Percentiles rank a stretch among this genome's conserved stretches.
Conservation (phyloP, 495 filamentous ascomycete genomes). For the Aspergillus bertholletiae region DNA sequence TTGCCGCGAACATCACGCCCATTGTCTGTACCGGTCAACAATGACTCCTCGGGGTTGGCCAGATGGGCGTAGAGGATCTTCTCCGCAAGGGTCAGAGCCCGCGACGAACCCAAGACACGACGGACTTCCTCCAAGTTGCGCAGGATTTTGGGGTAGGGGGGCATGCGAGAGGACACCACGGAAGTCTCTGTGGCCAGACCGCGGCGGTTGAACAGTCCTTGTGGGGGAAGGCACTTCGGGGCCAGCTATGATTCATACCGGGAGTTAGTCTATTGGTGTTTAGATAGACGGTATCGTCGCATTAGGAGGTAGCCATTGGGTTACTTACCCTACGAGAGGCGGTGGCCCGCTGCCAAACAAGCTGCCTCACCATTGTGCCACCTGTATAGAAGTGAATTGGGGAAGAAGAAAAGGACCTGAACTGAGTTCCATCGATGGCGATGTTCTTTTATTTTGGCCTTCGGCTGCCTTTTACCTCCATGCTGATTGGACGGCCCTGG, state of each 20-base stretch:
- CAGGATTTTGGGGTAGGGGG: constrained; percentile 62
- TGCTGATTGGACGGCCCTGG: constrained; percentile 15
- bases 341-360: constrained; percentile 30
- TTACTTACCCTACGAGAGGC: constrained; percentile 30
- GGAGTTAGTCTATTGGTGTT: constrained; percentile 1
- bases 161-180: constrained; percentile 44
- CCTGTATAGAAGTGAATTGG: neutral
- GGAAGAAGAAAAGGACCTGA: neutral
- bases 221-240: constrained; percentile 23
- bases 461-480: constrained; percentile 4
- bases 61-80: constrained; percentile 98
- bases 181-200: constrained; percentile 34
- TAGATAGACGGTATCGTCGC: neutral
- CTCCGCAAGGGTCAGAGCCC: constrained; percentile 82
- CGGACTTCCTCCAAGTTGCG: constrained; percentile 62
- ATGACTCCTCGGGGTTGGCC: constrained; percentile 78
- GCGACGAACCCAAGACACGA: constrained; percentile 60
- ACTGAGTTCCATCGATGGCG: constrained; percentile 3
- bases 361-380: constrained; percentile 30
- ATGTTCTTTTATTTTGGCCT: constrained; percentile 11
- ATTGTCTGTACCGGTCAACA: constrained; percentile 75
- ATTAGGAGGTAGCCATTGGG: neutral
- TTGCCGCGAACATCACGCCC: constrained; percentile 75
- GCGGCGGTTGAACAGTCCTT: constrained; percentile 18
- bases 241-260: constrained; percentile 15